These are phyloP conservation scores for Plectosphaerella sp. DNA, from an alignment of 2,329 filamentous ascomycete genomes.

Conservation along the genomic window DNA sequence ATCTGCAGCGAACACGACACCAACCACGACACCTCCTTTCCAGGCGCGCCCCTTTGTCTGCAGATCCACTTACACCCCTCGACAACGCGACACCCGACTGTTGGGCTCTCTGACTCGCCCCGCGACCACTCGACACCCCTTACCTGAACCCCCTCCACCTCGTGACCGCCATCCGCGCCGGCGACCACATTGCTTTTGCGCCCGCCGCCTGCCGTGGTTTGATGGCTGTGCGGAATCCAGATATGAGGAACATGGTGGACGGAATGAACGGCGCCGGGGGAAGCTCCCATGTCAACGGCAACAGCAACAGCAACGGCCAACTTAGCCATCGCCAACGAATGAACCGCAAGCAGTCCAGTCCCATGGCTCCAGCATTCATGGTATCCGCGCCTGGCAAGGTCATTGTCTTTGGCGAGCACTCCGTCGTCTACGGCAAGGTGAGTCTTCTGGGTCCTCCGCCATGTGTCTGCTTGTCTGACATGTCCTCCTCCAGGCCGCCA, in stretches of 20 bases:
- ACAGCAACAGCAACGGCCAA: slow-evolving; percentile 26
- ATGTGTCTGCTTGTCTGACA: background rate
- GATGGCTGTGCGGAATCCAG: slow-evolving; percentile 20
- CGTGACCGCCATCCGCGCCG: background rate
- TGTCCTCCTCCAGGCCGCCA: slow-evolving; percentile 60
- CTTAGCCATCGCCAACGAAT: slow-evolving; percentile 31
- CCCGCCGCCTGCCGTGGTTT: slow-evolving; percentile 13
- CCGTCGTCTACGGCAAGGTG: slow-evolving; percentile 95
- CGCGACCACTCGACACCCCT: background rate
- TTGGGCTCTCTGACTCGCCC: background rate
- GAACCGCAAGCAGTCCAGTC: slow-evolving; percentile 55
- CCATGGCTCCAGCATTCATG: slow-evolving; percentile 88
- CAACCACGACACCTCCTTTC: background rate
- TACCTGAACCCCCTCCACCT: background rate
- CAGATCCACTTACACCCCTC: background rate
- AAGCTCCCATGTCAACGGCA: slow-evolving; percentile 14
- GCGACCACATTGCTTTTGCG: background rate
- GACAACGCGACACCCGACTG: background rate
- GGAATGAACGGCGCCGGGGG: slow-evolving; percentile 8
- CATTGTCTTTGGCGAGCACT: slow-evolving; percentile 96
- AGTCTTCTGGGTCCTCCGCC: slow-evolving; percentile 6
- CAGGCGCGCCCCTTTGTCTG: background rate
- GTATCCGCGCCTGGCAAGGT: slow-evolving; percentile 97
- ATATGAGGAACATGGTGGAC: slow-evolving; percentile 24
- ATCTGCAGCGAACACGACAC: too few species aligned